These are phyloP conservation scores for Suillus plorans DNA, from an alignment of 768 basidiomycete species.

Conservation along the genomic window DNA sequence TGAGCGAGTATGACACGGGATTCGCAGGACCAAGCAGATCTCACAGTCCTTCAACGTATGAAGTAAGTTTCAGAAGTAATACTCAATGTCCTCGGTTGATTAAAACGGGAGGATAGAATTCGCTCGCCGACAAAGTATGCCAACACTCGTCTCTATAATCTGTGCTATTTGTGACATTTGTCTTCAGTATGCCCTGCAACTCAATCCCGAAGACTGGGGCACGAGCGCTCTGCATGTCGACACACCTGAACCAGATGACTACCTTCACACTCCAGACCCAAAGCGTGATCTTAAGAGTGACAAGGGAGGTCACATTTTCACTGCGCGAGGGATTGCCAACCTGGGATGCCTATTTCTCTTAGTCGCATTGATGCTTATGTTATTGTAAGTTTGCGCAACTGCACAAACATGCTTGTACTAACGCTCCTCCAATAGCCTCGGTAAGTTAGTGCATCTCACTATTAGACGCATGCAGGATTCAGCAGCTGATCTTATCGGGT, in stretches of 20 bases:
- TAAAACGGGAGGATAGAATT: conserved; percentile 19
- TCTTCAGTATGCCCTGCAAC: conserved; percentile 37
- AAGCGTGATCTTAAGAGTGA: conserved; percentile 53
- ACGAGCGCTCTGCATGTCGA: conserved; percentile 42
- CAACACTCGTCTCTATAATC: background rate
- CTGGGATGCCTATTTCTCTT: conserved; percentile 65
- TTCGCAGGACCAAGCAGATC: conserved; percentile 20
- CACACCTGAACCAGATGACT: conserved; percentile 58
- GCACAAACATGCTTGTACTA: background rate
- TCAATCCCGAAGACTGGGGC: conserved; percentile 51
- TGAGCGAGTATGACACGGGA: conserved; percentile 17
- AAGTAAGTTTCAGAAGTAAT: conserved; percentile 17
- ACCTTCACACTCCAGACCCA: conserved; percentile 64
- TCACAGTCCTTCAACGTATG: conserved; percentile 27
- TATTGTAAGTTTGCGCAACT: conserved; percentile 49
- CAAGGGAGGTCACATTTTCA: conserved; percentile 57
- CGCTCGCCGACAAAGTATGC: conserved; percentile 26
- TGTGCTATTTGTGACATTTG: background rate
- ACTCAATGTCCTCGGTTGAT: background rate
- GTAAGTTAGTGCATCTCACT: conserved; percentile 5
- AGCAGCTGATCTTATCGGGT: background rate
- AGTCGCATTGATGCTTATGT: conserved; percentile 41
- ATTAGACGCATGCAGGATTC: background rate
- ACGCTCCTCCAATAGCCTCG: conserved; percentile 7
- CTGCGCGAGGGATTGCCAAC: conserved; percentile 62